Base-by-base conservation (phyloP, 1,284 basidiomycete genomes). In the Hypsizygus ulmarius region DNA sequence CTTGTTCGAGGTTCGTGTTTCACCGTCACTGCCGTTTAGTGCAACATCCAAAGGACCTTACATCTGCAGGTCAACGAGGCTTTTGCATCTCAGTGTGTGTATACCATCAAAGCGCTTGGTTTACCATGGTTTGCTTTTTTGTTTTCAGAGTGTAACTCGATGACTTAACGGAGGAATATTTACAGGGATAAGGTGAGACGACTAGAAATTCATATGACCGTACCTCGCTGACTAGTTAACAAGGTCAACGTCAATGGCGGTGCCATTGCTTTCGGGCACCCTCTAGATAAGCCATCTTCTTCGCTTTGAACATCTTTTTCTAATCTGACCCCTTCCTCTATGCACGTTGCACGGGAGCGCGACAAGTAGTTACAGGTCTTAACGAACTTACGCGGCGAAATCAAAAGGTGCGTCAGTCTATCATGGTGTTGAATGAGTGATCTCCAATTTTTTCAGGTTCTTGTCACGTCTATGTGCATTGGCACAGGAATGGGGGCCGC, bases 171-270 rank as follows among this genome's bases (percentile, higher is more conserved):
- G 16, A 44, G 19, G 14, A 27, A 39, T 40, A n/a, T 43, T 28
- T 42, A 0, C 45, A 73, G 70, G 18, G 68, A 72, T 21, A 73
- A 71, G 62, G 68, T 67, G 47, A 25, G 43, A 37, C 27, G 29
- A n/a, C 32, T n/a, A n/a, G 3, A 19, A 5, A 10, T 2, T 15
- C 3, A 21, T 15, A 25, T 39, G n/a, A 12, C 36, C 3, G 7
- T 16, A 11, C n/a, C 35, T 43, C 27, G 33, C 41, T 11, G 14
- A 28, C 21, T 18, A 14, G 72, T 25, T 77, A 79, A 43, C n/a
- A 83, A 89, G 72, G 87, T 94, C 39, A 94, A 96, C 61, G 88
- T 93, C 10, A 89, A 92, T 56, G 93, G 93, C 25, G 93, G 94
- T 0, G 93, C 91, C 0, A 93, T 93, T 56, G 92, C 91, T 9